Evolutionary conservation across 2,329 filamentous ascomycete species (phyloP), one percentile per base, ranked within the genome.

Genomic region (Hirsutella rhossiliensis): DNA sequence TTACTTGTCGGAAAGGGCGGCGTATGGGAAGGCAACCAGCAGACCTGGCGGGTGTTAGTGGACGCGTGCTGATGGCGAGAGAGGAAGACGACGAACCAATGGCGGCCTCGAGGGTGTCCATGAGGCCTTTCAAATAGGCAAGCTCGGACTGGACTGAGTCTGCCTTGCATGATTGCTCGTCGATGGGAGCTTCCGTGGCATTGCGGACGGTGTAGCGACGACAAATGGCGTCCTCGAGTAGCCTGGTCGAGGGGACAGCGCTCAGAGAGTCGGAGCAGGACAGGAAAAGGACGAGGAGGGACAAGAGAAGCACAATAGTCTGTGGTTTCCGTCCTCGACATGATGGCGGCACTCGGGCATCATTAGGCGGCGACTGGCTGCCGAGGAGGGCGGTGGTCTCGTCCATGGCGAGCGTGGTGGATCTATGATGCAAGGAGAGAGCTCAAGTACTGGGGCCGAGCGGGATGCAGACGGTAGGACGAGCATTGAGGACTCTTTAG

Each of bases 1-100:
- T 41, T 41, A 47, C 45, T 39, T 41, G 45, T 47, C 45, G 2
- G 45, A 43, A 23, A 44, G 23, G 13, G 45, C 38, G n/a, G 34
- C 45, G 19, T 47, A 47, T 19, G 45, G 45, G 17, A 47, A 42
- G 9, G 45, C 42, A 9, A 42, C 19, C 2, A 42, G 23, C 1
- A 47, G 42, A 8, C 42, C 45, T 47, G 9, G 3, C 12, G 20
- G 18, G 17, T 11, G 20, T 20, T 11, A 18, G 31, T 13, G 30
- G 19, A 23, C 6, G 8, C 4, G 12, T 12, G 8, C n/a, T 12
- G 8, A 11, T 13, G n/a, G 12, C 3, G 5, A 9, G 12, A 30
- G 11, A 34, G 30, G 19, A 9, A 41, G 15, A 38, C 17, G 3
- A 41, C 44, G 34, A 15, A 46, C 44, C 44, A 11, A 46, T 32